Evolutionary conservation across 495 filamentous ascomycete species (phyloP), one percentile per base, ranked within the genome.

Genomic region (Podospora bellae-mahoneyi): DNA sequence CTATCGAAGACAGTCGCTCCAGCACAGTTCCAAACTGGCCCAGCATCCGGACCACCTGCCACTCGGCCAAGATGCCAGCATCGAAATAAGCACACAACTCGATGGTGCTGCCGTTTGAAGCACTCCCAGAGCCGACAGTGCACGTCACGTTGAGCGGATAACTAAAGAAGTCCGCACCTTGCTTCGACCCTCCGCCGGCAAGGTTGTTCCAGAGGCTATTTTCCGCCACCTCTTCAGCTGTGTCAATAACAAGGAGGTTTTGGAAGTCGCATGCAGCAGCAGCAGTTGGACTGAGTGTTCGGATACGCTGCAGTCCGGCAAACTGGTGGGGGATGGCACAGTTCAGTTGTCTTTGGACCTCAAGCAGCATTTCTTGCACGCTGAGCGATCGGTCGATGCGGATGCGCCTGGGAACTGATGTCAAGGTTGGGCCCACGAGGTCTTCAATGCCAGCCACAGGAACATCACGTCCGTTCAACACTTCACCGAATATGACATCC

Each of bases 221-320:
- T 54, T 68, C 69, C 5, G 57, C 58, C 5, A 62, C 64, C 6
- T 71, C 68, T 30, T 72, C 78, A 0, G 83, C 75, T 63, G 58
- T 54, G 57, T 89, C 81, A 26, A 90, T 83, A 13, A 85, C 84
- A 10, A 89, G 75, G 9, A 88, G 77, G 62, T 82, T 89, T n/a
- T 84, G 80, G 60, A 88, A 86, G 44, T 86, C 84, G 58, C 87
- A 89, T 16, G 87, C 87, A 60, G 80, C 75, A 6, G 80, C 79
- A 4, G 86, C 80, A 66, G 87, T 84, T 0, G 74, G 64, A 71
- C 80, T 82, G 32, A 90, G 78, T 19, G 79, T 78, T 65, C 79
- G 76, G 69, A 91, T 90, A 30, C 85, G 80, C 70, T 88, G 85
- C 71, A 91, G 79, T 2, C 89, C 88, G 64, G 84, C 79, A 53